Base-by-base conservation (phyloP, 1,284 basidiomycete genomes). In the Cryptococcus floricola region DNA sequence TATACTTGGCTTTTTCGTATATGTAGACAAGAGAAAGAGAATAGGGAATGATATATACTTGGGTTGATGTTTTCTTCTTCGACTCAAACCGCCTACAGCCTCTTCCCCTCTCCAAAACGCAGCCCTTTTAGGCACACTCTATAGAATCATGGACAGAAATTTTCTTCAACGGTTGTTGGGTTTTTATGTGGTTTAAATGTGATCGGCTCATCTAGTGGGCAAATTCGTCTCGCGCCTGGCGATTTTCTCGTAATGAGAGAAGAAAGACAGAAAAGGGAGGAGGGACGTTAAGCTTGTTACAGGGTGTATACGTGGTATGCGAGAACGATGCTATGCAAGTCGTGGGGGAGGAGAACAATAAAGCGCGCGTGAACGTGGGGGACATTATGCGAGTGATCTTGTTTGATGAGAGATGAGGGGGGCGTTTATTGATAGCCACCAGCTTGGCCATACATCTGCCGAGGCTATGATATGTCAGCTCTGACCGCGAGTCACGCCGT, bases 391-490 rank as follows among this genome's bases (percentile, higher is more conserved):
- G 42, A 25, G 42, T 12, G 18, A 44, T 44, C 13, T 12, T 14
- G 18, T 25, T 19, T 44, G 42, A n/a, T 19, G 14, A 44, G 42
- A 42, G 42, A 18, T 44, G 42, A 25, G 18, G 10, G 7, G 23
- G 23, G 45, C n/a, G 42, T 10, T 56, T 19, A 57, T 39, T 57
- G 56, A 34, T 57, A 57, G 3, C 56, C 56, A 16, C 50, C 55
- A 18, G 56, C 56, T 50, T 57, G 56, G 19, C 56, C 52, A 34
- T 53, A 57, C 48, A 57, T 53, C 14, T 39, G 41, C 39, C 56
- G 43, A 51, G 41, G 37, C 56, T 52, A 19, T 8, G 9, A 12
- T 7, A 12, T 9, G 23, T 52, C 28, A 56, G 54, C 34, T 31
- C 5, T 19, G 13, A 10, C 4, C 37, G 10, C 27, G 27, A 18